Evolutionary conservation across 169 alveolate species (phyloP).

Genomic region (Plasmodium cynomolgi): DNA sequence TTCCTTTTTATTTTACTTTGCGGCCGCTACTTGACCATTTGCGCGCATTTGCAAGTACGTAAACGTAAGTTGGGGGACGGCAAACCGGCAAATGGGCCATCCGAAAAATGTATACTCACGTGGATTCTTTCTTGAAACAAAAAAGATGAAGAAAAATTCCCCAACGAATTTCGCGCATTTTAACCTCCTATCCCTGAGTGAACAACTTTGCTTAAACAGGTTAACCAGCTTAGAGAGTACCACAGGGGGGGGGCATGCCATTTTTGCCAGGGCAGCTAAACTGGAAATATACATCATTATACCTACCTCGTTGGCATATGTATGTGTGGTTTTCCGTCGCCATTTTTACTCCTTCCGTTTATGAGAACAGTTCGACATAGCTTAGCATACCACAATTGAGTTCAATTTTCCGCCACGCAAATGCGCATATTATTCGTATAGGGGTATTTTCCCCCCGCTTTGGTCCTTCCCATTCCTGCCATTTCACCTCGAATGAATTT

Average conservation of each 20-base stretch:
- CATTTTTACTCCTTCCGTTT: neutral
- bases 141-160: neutral
- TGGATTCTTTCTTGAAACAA: neutral
- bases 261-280: neutral
- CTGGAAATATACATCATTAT: neutral
- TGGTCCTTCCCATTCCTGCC: neutral
- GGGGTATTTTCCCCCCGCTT: neutral
- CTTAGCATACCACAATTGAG: neutral
- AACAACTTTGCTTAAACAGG: neutral
- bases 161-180: neutral
- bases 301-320: neutral
- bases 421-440: neutral
- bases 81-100: neutral
- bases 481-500: neutral
- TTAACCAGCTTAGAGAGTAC: neutral
- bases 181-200: neutral
- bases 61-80: neutral
- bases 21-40: too few relatives aligned
- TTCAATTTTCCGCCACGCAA: neutral
- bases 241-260: neutral
- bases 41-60: neutral
- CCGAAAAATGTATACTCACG: neutral
- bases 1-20: neutral
- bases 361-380: neutral
- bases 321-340: neutral